These are phyloP conservation scores for Blastobotrys chiropterorum DNA, from an alignment of 805 yeast species.

Conservation along the genomic window DNA sequence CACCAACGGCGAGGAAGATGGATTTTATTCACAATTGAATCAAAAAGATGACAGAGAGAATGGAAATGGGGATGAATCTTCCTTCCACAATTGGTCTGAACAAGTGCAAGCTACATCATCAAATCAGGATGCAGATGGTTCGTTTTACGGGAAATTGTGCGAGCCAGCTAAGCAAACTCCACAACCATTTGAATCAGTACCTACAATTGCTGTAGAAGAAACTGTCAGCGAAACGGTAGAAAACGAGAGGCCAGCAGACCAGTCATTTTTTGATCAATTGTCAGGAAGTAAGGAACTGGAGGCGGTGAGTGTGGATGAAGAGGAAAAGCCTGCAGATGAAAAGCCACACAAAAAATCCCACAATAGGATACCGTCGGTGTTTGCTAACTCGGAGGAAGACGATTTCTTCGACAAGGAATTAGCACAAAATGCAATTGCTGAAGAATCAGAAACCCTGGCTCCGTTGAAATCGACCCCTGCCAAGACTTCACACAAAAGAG, in stretches of 20 bases:
- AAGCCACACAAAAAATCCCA: conserved; percentile 1
- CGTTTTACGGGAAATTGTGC: background rate
- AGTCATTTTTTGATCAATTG: background rate
- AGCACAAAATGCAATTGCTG: background rate
- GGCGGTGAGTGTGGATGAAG: background rate
- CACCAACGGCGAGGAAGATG: background rate
- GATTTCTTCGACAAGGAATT: conserved; percentile 2
- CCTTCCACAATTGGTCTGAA: too few relatives aligned
- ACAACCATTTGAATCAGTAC: too few relatives aligned
- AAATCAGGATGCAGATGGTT: background rate
- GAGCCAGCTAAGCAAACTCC: background rate
- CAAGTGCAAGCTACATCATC: too few relatives aligned
- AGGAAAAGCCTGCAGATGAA: background rate
- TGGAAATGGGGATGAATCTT: background rate
- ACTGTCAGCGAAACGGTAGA: background rate
- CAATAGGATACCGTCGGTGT: conserved; percentile 10
- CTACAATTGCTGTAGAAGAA: background rate
- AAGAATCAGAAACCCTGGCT: background rate
- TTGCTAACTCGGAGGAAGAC: conserved; percentile 8
- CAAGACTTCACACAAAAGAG: background rate
- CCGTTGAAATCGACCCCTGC: background rate
- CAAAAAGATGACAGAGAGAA: background rate
- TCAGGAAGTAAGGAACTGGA: background rate
- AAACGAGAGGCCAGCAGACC: background rate
- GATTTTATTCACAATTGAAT: background rate